These are phyloP conservation scores for Mycena maculata DNA, from an alignment of 768 basidiomycete genomes.

Conservation along the genomic window DNA sequence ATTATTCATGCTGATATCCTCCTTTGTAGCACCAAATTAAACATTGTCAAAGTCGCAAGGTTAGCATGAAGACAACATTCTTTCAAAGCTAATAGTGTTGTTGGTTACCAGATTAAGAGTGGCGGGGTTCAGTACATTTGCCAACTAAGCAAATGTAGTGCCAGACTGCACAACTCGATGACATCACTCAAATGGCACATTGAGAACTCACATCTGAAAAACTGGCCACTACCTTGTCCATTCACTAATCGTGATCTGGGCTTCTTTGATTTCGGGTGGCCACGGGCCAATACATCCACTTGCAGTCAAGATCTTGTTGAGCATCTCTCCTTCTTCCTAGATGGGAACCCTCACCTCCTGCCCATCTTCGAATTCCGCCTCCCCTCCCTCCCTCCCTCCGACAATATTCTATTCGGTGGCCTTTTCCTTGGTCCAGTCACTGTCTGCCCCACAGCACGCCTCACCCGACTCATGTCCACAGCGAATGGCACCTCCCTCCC, in stretches of 20 bases:
- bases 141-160: slow-evolving; percentile 13
- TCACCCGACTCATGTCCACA: neutral
- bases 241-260: neutral
- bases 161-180: slow-evolving; percentile 11
- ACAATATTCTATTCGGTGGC: neutral
- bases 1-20: neutral
- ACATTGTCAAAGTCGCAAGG: slow-evolving; percentile 9
- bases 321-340: slow-evolving; percentile 18
- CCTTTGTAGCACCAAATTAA: slow-evolving; percentile 21
- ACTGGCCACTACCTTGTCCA: slow-evolving; percentile 20
- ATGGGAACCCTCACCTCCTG: neutral
- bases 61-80: neutral
- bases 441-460: neutral
- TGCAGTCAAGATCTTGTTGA: neutral
- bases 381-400: slow-evolving; percentile 1
- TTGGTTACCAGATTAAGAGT: neutral
- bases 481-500: neutral
- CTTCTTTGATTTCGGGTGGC: neutral
- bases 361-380: neutral
- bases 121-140: slow-evolving; percentile 7
- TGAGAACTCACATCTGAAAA: slow-evolving; percentile 11
- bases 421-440: neutral
- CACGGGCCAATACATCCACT: neutral
- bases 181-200: slow-evolving; percentile 14
- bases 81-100: neutral